phyloP scores from a whole-genome alignment of 495 filamentous ascomycete genomes.

The Penicillium lagena region DNA sequence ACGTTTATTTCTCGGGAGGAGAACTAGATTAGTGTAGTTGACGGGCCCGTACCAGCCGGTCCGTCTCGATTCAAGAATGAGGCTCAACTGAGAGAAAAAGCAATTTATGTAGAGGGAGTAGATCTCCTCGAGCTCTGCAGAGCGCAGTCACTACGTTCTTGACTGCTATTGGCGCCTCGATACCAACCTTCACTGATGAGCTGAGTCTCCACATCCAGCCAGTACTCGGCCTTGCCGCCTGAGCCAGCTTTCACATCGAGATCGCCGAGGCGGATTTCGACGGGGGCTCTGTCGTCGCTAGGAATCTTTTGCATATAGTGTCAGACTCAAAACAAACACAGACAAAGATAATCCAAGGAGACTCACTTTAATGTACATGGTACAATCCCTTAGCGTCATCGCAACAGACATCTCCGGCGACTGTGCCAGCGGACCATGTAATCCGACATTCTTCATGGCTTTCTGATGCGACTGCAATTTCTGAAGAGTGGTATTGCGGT shows the following conservation, averaged over 20 bases:
- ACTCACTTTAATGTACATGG: conserved; percentile 66
- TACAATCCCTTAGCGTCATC: conserved; percentile 90
- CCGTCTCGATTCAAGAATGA: too few species aligned
- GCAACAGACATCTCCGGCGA: conserved; percentile 43
- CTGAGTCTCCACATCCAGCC: conserved; percentile 56
- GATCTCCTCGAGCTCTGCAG: conserved; percentile 12
- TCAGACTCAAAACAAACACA: neutral
- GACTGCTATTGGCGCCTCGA: conserved; percentile 30
- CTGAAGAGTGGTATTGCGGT: conserved; percentile 26
- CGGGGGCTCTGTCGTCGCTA: conserved; percentile 23
- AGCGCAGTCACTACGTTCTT: conserved; percentile 25
- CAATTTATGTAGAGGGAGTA: neutral
- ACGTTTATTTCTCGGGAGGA: too few species aligned
- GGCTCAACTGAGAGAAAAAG: neutral
- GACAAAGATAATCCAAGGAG: neutral
- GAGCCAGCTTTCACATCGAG: conserved; percentile 77
- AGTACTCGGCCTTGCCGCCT: conserved; percentile 64
- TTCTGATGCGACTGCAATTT: conserved; percentile 31
- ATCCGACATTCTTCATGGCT: conserved; percentile 26
- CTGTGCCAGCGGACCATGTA: conserved; percentile 23
- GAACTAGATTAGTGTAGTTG: too few species aligned
- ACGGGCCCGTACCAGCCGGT: too few species aligned
- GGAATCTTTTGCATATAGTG: conserved; percentile 14
- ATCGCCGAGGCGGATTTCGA: conserved; percentile 78
- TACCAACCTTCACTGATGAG: conserved; percentile 75